Evolutionary conservation across 495 filamentous ascomycete species (phyloP), one percentile per base, ranked within the genome.

Genomic region (Penicillium longicatenatum): DNA sequence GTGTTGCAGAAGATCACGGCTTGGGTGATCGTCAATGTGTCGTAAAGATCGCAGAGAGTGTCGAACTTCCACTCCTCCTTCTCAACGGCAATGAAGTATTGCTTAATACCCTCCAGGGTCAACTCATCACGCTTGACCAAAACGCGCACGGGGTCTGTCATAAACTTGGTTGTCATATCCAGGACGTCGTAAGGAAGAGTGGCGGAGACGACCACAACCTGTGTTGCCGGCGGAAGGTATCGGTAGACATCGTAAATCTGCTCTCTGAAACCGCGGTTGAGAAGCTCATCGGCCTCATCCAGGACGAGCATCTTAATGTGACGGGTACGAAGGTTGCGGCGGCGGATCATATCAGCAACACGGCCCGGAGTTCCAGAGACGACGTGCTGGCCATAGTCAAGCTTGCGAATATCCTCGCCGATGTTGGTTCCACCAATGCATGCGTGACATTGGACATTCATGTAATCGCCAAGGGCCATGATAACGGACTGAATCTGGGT

Each of bases 1-100:
- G 94, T 99, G 79, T 99, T 99, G 84, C 94, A 99, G 86, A 99
- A 99, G 73, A 99, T 99, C 67, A 99, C 94, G 10, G 94, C 94
- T 75, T 99, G 94, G 17, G 94, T 99, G 73, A 99, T 99, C 52
- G 94, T 99, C 59, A 99, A 78, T 7, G 94, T 99, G 70, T 99
- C 94, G 82, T 99, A 99, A 24, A 99, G 88, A 80, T 99, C 94
- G 69, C 91, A 98, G 9, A 99, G 86, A n/a, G 94, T 99, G 70
- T 99, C 94, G 62, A 99, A 92, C 69, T 99, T 99, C 94, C 94
- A 99, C 66, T 98, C 94, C 73, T 99, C 94, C 78, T 97, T 98
- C 78, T 99, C 94, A 29, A 98, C 93, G 11, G 94, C 95, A 65
- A 99, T 99, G 77, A 96, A 99, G 78, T 96, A 99, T 74, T 99